Base-by-base conservation (phyloP, 2,329 filamentous ascomycete genomes). In the Xylariaceae sp. region DNA sequence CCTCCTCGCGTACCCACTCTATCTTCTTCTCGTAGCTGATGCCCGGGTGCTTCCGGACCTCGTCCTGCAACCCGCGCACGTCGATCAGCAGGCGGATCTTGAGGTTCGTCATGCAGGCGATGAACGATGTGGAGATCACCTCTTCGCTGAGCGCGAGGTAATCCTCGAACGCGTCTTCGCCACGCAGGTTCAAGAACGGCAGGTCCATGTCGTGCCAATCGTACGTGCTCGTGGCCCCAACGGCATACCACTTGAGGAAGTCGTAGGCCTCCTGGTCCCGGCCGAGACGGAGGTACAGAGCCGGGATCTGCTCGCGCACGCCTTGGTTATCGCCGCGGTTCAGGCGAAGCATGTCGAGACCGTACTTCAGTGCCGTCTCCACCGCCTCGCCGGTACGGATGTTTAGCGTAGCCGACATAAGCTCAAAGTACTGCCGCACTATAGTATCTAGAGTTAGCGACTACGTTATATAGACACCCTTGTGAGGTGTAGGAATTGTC, bases 161-260 rank as follows among this genome's bases (percentile, higher is more conserved):
- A n/a, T n/a, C n/a, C n/a, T n/a, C n/a, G n/a, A n/a, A n/a, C n/a
- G n/a, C n/a, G n/a, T n/a, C n/a, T n/a, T n/a, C n/a, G n/a, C n/a
- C n/a, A n/a, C n/a, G n/a, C n/a, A n/a, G n/a, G n/a, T n/a, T n/a
- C n/a, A n/a, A n/a, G n/a, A n/a, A n/a, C n/a, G n/a, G n/a, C n/a
- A n/a, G n/a, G 62, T 53, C 47, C 26, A 32, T 26, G 18, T 62
- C 29, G 10, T 7, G 2, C 61, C 59, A 64, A 2, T 57, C 86
- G 89, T 2, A 65, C 43, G 16, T 48, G 14, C 7, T 1, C 12
- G 41, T 47, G 5, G 20, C 20, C 2, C 26, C 44, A n/a, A 44
- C 43, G 18, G 44, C 47, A 9, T 51, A 61, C 63, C 60, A 68
- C 46, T 65, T 65, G n/a, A 63, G 46, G 40, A 65, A 65, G 47